A percentile compares a stretch with the other conserved stretches of the same genome.
These are phyloP conservation scores for Yamadazyma akitaensis DNA, from an alignment of 805 yeast species.

Conservation along the genomic window DNA sequence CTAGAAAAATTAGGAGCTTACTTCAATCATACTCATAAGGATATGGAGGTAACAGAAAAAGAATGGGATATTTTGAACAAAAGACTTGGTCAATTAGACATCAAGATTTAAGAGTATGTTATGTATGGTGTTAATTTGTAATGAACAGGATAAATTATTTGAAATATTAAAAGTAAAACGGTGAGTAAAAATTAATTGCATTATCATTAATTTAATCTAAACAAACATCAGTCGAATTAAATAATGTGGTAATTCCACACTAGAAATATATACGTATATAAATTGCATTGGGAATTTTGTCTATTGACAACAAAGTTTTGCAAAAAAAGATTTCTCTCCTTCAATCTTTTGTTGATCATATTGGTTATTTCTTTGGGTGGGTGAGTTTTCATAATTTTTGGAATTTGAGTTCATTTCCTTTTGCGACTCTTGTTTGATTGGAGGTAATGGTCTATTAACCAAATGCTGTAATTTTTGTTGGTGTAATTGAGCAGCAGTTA, in stretches of 20 bases:
- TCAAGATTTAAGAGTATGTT: not conserved
- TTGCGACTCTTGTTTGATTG: conserved; percentile 39
- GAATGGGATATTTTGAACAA: conserved; percentile 3
- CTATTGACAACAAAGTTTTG: conserved; percentile 42
- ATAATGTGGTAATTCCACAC: not conserved
- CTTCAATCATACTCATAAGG: conserved; percentile 21
- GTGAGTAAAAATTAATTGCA: not conserved
- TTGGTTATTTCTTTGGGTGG: conserved; percentile 19
- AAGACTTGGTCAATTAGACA: not conserved
- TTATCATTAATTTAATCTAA: conserved; percentile 7
- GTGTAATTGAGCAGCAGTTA: conserved; percentile 45
- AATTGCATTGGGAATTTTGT: not conserved
- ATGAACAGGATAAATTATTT: too few species aligned
- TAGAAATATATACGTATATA: conserved; percentile 2
- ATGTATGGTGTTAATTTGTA: not conserved
- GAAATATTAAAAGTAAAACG: too few species aligned
- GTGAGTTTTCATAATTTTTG: conserved; percentile 21
- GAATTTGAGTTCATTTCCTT: conserved; percentile 8
- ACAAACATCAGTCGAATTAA: conserved; percentile 5
- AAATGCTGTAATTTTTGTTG: conserved; percentile 48
- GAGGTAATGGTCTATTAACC: conserved; percentile 47
- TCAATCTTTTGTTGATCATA: conserved; percentile 41
- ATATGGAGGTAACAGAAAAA: conserved; percentile 22
- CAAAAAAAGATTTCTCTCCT: conserved; percentile 40
- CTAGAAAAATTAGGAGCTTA: conserved; percentile 23